A percentile compares a stretch with the other conserved stretches of the same genome.
Conservation (phyloP, 1,284 basidiomycete species). For the Apiotrichum veenhuisii region DNA sequence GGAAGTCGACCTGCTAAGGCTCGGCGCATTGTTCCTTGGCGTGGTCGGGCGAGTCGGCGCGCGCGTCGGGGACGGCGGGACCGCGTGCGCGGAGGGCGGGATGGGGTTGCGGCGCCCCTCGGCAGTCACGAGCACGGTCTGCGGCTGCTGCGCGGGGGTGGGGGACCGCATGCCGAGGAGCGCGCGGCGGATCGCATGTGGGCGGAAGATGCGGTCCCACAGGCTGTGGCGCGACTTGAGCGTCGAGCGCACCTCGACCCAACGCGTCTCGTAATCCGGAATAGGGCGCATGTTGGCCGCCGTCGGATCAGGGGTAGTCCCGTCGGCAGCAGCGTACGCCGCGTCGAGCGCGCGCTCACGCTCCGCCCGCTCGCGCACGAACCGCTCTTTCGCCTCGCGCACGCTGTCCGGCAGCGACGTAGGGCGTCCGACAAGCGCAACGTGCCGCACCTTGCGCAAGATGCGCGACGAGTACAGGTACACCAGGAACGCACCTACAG, state of each 20-base stretch:
- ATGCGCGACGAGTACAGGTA: constrained; percentile 40
- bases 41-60: background rate
- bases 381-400: constrained; percentile 17
- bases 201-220: constrained; percentile 22
- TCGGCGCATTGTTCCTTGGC: background rate
- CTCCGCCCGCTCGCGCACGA: constrained; percentile 17
- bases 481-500: constrained; percentile 36
- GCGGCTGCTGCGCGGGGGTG: background rate
- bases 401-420: constrained; percentile 11
- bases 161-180: constrained; percentile 16
- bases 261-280: constrained; percentile 18
- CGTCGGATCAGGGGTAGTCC: background rate
- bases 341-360: constrained; percentile 9
- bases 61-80: background rate
- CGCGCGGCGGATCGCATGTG: constrained; percentile 8
- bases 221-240: constrained; percentile 5
- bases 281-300: background rate
- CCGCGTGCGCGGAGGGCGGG: background rate
- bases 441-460: constrained; percentile 41
- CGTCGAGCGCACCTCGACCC: constrained; percentile 11
- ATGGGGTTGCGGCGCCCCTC: background rate
- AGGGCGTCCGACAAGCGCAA: constrained; percentile 29
- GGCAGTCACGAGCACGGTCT: background rate
- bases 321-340: background rate
- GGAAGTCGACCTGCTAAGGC: background rate